Base-by-base conservation (phyloP, 805 yeast genomes). In the Starmerella floricola region DNA sequence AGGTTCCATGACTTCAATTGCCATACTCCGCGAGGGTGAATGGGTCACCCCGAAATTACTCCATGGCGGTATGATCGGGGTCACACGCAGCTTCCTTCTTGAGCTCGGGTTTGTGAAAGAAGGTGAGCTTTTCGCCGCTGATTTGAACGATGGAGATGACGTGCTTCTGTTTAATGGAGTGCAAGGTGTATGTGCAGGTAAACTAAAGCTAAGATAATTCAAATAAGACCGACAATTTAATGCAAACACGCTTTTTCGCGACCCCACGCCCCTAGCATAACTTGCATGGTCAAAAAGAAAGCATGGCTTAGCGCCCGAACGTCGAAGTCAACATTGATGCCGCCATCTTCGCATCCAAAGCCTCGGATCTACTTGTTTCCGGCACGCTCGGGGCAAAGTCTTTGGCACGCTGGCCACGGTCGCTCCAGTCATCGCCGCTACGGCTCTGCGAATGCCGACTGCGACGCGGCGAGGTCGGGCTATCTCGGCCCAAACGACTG, bases 11-110 rank as follows among this genome's bases (percentile, higher is more conserved):
- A 76, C 91, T 12, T 84, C 80, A 53, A 68, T 87, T 10, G 96
- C 95, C 0, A 61, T 86, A 31, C 61, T 57, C 52, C 59, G 74
- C 38, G 59, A 58, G 4, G 72, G 68, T 34, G 56, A 59, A 21
- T 91, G 94, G 88, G 62, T 77, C 3, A 88, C 97, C 0, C 97
- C 98, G 1, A 63, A 68, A n/a, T 63, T 86, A 24, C 64, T 75
- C 1, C 63, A 54, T 11, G 97, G 97, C 0, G 84, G 95, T 56
- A 66, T 88, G 36, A 78, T 85, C 60, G 96, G 97, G 10, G 85
- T 80, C 0, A 73, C 76, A 53, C 68, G 97, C 51, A 75, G 76
- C 48, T 72, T 69, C 58, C 61, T 88, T 36, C 55, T 85, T 10
- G 58, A 64, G 12, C 72, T 75, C 36, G 70, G 72, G 2, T 55